Percentiles rank a stretch among this genome's conserved stretches.
These are phyloP conservation scores for Kwoniella dejecticola DNA, from an alignment of 768 basidiomycete species.

Conservation along the genomic window DNA sequence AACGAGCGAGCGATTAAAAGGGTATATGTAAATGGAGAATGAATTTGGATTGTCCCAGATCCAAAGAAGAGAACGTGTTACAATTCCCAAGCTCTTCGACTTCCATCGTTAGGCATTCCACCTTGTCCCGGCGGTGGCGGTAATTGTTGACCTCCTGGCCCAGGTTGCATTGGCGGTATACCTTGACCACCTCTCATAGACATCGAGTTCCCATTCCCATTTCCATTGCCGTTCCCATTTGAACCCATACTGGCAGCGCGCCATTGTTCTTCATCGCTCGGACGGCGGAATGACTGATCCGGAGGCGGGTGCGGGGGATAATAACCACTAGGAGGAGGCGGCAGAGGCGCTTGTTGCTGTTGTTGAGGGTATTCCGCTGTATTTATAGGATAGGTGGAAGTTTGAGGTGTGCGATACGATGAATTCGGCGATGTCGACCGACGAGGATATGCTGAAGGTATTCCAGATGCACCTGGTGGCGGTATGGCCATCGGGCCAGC, in stretches of 20 bases:
- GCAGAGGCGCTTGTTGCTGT: background rate
- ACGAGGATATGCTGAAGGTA: background rate
- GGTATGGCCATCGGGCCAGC: background rate
- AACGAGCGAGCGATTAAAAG: no score
- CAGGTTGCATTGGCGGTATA: background rate
- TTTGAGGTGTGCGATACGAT: slow-evolving; percentile 17
- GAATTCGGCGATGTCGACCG: slow-evolving; percentile 18
- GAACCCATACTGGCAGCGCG: slow-evolving; percentile 1
- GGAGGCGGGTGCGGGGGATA: slow-evolving; percentile 12
- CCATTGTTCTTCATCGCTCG: slow-evolving; percentile 23
- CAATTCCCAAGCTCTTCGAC: slow-evolving; percentile 17
- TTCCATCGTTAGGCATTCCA: slow-evolving; percentile 13
- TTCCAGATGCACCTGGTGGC: background rate
- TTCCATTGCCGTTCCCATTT: slow-evolving; percentile 1
- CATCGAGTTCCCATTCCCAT: background rate
- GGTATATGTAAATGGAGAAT: no score
- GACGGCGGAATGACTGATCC: slow-evolving; percentile 14
- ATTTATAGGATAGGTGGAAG: slow-evolving; percentile 11
- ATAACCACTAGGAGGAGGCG: slow-evolving; percentile 8
- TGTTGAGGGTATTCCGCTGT: slow-evolving; percentile 12
- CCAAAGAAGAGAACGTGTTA: no score
- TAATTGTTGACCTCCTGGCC: no score
- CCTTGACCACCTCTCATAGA: background rate
- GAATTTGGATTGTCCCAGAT: no score
- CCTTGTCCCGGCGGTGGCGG: background rate